These are phyloP conservation scores for Malus asiatica DNA, from an alignment of 306 rosid species.

Conservation along the genomic window DNA sequence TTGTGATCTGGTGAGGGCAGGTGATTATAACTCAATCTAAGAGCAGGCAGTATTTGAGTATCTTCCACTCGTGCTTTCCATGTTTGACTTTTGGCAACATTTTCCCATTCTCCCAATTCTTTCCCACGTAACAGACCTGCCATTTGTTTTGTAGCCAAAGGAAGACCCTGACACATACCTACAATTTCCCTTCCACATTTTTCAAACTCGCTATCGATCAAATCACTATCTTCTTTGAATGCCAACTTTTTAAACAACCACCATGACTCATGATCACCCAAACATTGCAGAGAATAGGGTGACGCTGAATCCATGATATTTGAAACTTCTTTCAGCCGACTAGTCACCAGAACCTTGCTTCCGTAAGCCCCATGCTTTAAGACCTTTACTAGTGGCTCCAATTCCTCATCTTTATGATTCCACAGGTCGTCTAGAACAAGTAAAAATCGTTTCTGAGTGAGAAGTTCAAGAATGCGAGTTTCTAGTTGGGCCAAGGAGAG, in stretches of 20 bases:
- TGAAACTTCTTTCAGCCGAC: not conserved
- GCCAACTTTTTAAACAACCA: not conserved
- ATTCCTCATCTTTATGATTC: not conserved
- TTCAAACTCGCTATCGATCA: not conserved
- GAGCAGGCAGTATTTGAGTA: conserved; percentile 3
- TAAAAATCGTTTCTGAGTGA: not conserved
- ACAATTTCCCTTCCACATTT: not conserved
- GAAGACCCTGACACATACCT: conserved; percentile 2
- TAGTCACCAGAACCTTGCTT: conserved; percentile 12
- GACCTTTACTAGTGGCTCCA: not conserved
- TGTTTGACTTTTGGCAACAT: not conserved
- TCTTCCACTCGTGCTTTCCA: not conserved
- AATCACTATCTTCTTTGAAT: not conserved
- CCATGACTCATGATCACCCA: not conserved
- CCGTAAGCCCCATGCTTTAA: not conserved
- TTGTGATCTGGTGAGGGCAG: not conserved
- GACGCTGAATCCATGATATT: not conserved
- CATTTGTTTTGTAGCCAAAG: conserved; percentile 13
- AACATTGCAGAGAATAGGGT: not conserved
- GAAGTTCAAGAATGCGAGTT: not conserved
- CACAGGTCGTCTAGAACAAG: conserved; percentile 6
- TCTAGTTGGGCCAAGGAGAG: not conserved
- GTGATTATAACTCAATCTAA: conserved; percentile 2
- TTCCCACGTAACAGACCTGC: conserved; percentile 6
- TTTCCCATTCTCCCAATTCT: not conserved